phyloP scores from a whole-genome alignment of 352 stramenopile species.

The Phytophthora foliorum region DNA sequence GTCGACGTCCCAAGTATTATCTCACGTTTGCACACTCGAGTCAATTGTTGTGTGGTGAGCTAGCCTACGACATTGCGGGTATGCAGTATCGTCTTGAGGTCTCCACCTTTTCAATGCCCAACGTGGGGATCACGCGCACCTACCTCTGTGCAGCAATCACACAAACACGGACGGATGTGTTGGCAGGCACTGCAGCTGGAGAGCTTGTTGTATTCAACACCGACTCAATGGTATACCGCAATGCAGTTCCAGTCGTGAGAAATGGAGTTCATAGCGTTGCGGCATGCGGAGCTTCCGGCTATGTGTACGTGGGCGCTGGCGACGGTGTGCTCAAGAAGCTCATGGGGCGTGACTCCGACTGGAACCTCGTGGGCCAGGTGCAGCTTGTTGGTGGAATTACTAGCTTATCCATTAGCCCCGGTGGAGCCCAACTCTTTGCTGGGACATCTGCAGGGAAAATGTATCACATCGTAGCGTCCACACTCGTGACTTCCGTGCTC shows the following conservation, averaged over 20 bases:
- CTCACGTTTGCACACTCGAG: constrained; percentile 76
- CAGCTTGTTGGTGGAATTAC: constrained; percentile 85
- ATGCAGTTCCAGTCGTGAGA: constrained; percentile 64
- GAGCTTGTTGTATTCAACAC: constrained; percentile 92
- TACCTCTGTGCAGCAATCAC: constrained; percentile 79
- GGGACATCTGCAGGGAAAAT: constrained; percentile 83
- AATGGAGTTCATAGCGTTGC: constrained; percentile 85
- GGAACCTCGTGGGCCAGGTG: constrained; percentile 85
- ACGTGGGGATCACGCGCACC: constrained; percentile 71
- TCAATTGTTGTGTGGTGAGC: constrained; percentile 66
- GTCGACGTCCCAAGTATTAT: constrained; percentile 70
- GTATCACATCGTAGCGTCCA: constrained; percentile 65
- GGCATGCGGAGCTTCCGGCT: constrained; percentile 64
- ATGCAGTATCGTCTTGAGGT: constrained; percentile 88
- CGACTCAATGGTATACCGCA: constrained; percentile 70
- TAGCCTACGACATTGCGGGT: constrained; percentile 77
- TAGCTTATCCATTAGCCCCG: constrained; percentile 72
- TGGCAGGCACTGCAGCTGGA: constrained; percentile 73
- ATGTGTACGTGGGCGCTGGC: constrained; percentile 86
- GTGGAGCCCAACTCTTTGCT: constrained; percentile 66
- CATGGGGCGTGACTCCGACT: constrained; percentile 78
- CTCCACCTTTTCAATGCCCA: constrained; percentile 73
- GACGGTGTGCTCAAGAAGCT: constrained; percentile 91
- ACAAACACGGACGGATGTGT: constrained; percentile 57
- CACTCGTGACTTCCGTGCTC: constrained; percentile 62